Evolutionary conservation across 2,329 filamentous ascomycete species (phyloP).

Genomic region (Aspergillus novofumigatus): DNA sequence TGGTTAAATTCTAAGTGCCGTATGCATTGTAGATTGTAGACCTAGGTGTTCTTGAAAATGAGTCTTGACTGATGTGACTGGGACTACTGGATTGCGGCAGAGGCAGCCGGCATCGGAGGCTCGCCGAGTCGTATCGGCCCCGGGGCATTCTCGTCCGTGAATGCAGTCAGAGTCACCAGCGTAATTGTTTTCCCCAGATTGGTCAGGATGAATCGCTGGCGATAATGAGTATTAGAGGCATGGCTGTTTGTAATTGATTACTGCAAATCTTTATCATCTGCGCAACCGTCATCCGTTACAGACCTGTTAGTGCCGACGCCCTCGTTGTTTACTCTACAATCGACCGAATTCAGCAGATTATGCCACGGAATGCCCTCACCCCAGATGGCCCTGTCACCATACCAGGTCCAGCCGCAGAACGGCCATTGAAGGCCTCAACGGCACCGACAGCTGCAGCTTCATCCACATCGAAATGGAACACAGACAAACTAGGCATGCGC

Average conservation of each 20-base stretch:
- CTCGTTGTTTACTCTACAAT: no score
- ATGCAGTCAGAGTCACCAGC: not conserved
- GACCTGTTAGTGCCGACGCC: no score
- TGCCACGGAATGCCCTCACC: conserved; percentile 28
- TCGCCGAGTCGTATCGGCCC: not conserved
- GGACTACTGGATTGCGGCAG: no score
- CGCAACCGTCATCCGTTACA: no score
- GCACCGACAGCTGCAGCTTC: conserved; percentile 13
- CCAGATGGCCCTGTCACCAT: conserved; percentile 22
- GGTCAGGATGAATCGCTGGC: not conserved
- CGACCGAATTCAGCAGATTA: conserved; percentile 11
- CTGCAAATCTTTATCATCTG: no score
- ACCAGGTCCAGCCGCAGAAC: conserved; percentile 2
- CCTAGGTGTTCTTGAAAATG: not conserved
- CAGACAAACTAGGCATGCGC: conserved; percentile 63
- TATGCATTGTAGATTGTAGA: not conserved
- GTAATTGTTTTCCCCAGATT: not conserved
- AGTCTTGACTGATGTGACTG: no score
- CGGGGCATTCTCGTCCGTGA: not conserved
- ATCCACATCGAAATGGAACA: conserved; percentile 61
- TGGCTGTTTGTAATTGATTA: no score
- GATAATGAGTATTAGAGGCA: no score
- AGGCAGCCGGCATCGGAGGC: conserved; percentile 14
- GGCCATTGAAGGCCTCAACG: not conserved
- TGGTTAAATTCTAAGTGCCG: no score